These are phyloP conservation scores for Scleromitrula shiraiana DNA, from an alignment of 2,329 filamentous ascomycete species.

Conservation along the genomic window DNA sequence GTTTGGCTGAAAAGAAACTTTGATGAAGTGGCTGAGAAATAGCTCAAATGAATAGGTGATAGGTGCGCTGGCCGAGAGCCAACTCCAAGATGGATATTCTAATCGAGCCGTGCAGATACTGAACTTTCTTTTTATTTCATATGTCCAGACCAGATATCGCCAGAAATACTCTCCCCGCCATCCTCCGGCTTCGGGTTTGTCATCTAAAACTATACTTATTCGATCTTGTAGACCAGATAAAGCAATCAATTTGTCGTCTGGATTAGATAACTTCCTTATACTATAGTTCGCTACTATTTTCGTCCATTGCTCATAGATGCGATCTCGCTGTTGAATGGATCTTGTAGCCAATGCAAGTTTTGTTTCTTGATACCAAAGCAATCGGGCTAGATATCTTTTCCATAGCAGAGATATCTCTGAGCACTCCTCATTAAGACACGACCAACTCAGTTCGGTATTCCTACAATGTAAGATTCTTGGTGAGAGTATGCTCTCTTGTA, in stretches of 20 bases:
- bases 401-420: neutral
- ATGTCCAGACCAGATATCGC: neutral
- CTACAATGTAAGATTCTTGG: neutral
- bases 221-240: neutral
- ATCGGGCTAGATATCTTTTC: too few relatives aligned
- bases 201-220: neutral
- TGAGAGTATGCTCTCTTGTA: neutral
- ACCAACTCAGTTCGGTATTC: neutral
- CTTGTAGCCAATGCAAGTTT: neutral
- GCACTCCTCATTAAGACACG: neutral
- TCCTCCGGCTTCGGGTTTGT: neutral
- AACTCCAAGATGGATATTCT: neutral
- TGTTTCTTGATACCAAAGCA: too few relatives aligned
- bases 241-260: neutral
- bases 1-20: too few relatives aligned
- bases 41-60: neutral
- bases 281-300: neutral
- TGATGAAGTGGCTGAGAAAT: neutral
- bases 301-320: neutral
- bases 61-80: neutral
- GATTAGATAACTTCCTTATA: neutral
- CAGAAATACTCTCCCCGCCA: neutral
- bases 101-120: neutral
- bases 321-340: neutral
- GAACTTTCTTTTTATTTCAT: neutral